Conservation (phyloP, 345 rosid genomes). For the Pseudoturritis turrita region DNA sequence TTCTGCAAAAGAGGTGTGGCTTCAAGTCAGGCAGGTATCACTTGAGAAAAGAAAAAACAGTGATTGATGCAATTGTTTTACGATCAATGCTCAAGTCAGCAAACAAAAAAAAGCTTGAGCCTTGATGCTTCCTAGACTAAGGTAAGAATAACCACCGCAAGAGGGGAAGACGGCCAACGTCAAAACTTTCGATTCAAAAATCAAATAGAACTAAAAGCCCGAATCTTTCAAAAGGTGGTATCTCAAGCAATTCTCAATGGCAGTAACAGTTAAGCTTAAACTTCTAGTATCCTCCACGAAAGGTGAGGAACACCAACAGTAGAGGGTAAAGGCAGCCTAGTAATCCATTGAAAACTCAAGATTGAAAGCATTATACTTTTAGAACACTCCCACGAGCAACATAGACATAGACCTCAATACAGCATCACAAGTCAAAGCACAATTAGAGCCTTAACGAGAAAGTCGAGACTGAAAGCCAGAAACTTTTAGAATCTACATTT, state of each 20-base stretch:
- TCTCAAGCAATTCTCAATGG: background rate
- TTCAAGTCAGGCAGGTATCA: slow-evolving; percentile 18
- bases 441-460: background rate
- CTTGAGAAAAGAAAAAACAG: background rate
- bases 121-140: slow-evolving; percentile 1
- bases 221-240: background rate
- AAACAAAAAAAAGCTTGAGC: background rate
- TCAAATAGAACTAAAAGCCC: background rate
- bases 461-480: background rate
- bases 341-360: background rate
- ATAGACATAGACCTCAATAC: background rate
- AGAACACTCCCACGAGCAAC: background rate
- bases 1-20: slow-evolving; percentile 34
- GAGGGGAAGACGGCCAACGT: background rate
- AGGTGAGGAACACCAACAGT: background rate
- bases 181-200: background rate
- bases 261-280: background rate
- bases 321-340: background rate
- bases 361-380: background rate
- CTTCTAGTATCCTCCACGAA: background rate
- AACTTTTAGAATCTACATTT: background rate
- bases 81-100: background rate
- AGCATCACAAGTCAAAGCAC: slow-evolving; percentile 31
- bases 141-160: background rate
- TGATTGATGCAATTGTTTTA: background rate